Evolutionary conservation across 83 land plant genomes (phyloP).

Genomic region (Thuja plicata): DNA sequence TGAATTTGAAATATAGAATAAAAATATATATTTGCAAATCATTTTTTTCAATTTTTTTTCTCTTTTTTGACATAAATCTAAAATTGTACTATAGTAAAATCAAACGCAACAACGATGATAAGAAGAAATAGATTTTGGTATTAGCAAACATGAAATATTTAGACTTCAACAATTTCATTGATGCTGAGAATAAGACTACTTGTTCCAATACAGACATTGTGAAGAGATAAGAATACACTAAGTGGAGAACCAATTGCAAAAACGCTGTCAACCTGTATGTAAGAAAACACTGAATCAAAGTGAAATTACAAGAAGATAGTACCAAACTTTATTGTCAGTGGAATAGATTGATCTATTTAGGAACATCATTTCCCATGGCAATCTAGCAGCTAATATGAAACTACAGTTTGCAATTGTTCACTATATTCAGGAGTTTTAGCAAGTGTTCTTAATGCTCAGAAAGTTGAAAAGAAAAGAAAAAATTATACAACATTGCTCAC

Average conservation of each 20-base stretch:
- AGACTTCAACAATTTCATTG: not conserved
- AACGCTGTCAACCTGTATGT: slow-evolving; percentile 89
- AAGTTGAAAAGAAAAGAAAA: not conserved
- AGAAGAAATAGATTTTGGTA: not conserved
- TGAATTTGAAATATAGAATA: too few species aligned
- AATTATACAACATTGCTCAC: slow-evolving; percentile 26
- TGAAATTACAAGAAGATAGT: not conserved
- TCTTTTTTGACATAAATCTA: too few species aligned
- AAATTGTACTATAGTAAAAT: not conserved
- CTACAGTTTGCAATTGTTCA: not conserved
- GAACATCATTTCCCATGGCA: not conserved
- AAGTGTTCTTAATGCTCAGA: not conserved
- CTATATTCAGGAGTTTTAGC: not conserved
- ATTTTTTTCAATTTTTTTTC: too few species aligned
- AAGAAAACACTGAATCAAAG: not conserved
- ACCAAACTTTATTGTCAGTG: not conserved
- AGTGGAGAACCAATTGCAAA: slow-evolving; percentile 99
- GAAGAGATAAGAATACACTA: slow-evolving; percentile 88
- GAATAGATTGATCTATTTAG: not conserved
- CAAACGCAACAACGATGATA: not conserved
- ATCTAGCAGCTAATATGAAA: not conserved
- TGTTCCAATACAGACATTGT: slow-evolving; percentile 85
- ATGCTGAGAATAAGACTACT: slow-evolving; percentile 34
- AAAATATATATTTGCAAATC: too few species aligned
- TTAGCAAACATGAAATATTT: not conserved